Percentiles rank a stretch among this genome's conserved stretches.
phyloP scores from a whole-genome alignment of 2,329 filamentous ascomycete species.

The Aspergillus pseudotamarii region DNA sequence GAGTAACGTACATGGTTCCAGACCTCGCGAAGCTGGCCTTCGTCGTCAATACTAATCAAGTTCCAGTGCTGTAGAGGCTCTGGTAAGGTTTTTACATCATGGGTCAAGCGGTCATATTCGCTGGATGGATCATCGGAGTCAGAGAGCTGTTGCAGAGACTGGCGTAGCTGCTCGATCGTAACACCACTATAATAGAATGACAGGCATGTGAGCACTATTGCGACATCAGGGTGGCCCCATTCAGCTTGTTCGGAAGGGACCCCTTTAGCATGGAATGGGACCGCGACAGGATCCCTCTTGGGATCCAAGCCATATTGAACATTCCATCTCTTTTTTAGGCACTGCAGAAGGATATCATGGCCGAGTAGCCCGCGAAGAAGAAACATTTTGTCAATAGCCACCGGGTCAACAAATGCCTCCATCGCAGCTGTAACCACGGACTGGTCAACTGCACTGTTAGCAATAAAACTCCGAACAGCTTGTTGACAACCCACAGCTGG shows the following conservation, averaged over 20 bases:
- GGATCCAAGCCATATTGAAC: constrained; percentile 66
- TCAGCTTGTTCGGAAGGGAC: constrained; percentile 64
- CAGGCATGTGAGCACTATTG: constrained; percentile 66
- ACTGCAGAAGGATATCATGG: constrained; percentile 61
- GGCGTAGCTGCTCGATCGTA: constrained; percentile 50
- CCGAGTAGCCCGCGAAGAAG: constrained; percentile 66
- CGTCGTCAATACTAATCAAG: constrained; percentile 62
- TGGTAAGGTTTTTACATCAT: constrained; percentile 47
- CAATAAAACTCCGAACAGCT: constrained; percentile 39
- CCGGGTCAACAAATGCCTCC: constrained; percentile 31
- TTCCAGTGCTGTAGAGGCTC: constrained; percentile 56
- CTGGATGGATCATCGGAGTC: constrained; percentile 59
- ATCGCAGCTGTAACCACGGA: constrained; percentile 17
- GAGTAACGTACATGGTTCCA: constrained; percentile 55
- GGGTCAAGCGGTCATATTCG: constrained; percentile 58
- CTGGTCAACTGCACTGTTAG: constrained; percentile 16
- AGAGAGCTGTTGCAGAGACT: constrained; percentile 54
- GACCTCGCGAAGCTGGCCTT: constrained; percentile 52
- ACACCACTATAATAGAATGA: constrained; percentile 69
- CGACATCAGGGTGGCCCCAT: constrained; percentile 69
- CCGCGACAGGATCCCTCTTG: constrained; percentile 53
- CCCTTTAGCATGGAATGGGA: constrained; percentile 70
- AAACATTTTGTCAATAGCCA: constrained; percentile 45
- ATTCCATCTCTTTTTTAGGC: constrained; percentile 66
- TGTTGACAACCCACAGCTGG: constrained; percentile 14